Percentiles rank a stretch among this genome's conserved stretches.
Evolutionary conservation across 2,329 filamentous ascomycete genomes (phyloP).

Genomic region (Colletotrichum viniferum): DNA sequence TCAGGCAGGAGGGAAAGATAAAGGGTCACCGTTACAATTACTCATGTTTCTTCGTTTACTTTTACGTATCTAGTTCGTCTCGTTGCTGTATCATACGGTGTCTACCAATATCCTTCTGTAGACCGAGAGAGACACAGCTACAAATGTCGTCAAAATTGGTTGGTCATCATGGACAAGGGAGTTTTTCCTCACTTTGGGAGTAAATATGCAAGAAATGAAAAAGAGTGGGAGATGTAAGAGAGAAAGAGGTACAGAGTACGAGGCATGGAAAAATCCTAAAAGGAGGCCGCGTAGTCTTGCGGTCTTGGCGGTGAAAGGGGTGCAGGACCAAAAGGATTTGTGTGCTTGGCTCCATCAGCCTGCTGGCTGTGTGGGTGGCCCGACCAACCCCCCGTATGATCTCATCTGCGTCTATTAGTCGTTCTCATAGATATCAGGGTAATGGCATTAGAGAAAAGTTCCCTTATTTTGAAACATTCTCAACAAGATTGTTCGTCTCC

Average conservation of each 20-base stretch:
- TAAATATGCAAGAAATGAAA: not conserved
- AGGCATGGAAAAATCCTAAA: not conserved
- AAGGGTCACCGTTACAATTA: not conserved
- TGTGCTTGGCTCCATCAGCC: not conserved
- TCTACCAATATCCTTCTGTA: not conserved
- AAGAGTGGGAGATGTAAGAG: not conserved
- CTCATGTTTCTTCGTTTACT: not conserved
- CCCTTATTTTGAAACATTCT: not conserved
- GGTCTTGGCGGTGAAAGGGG: not conserved
- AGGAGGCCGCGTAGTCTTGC: not conserved
- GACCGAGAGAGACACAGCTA: not conserved
- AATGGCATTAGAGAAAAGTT: not conserved
- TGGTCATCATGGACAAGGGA: not conserved
- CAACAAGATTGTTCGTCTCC: not conserved
- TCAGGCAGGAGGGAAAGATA: not conserved
- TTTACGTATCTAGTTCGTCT: not conserved
- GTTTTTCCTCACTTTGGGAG: not conserved
- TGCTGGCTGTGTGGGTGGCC: not conserved
- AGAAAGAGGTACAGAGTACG: not conserved
- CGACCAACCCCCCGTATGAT: not conserved
- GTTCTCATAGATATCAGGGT: not conserved
- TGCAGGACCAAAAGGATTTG: not conserved
- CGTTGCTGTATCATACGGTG: not conserved
- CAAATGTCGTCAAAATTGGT: not conserved
- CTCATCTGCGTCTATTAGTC: not conserved